Percentiles rank a stretch among this genome's conserved stretches.
Conservation (phyloP, 176 grass and related monocot species). For the Avena eriantha region DNA sequence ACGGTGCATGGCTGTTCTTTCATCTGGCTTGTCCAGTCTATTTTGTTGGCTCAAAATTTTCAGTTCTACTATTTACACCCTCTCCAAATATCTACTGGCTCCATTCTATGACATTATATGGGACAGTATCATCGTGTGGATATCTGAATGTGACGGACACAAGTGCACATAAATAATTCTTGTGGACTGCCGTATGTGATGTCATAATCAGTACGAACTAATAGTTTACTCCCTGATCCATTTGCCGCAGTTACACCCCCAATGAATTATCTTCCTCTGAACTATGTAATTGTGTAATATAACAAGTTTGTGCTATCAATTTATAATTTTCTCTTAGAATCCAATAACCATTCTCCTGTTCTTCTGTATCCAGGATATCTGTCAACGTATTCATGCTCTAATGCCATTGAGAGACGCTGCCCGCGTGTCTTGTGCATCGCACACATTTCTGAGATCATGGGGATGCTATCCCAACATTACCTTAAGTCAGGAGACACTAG, state of each 20-base stretch:
- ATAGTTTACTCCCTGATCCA: background rate
- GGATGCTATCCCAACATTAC: background rate
- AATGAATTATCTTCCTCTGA: background rate
- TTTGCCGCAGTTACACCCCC: background rate
- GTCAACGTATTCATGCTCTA: background rate
- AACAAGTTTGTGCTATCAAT: background rate
- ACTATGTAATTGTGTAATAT: background rate
- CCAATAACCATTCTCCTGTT: background rate
- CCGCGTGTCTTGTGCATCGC: background rate
- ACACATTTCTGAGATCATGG: background rate
- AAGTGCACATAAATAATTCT: background rate
- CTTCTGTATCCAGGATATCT: constrained; percentile 16
- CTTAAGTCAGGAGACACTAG: background rate
- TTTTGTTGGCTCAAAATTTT: background rate
- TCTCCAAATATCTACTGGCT: background rate
- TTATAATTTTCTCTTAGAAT: background rate
- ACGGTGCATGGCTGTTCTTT: background rate
- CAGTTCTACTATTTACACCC: background rate
- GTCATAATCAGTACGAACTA: background rate
- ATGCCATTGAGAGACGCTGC: background rate
- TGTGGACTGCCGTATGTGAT: background rate
- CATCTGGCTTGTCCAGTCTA: background rate
- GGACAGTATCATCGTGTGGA: background rate
- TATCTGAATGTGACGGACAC: background rate
- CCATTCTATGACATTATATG: background rate